These are phyloP conservation scores for Boletus rubescentipes DNA, from an alignment of 768 basidiomycete genomes.

Conservation along the genomic window DNA sequence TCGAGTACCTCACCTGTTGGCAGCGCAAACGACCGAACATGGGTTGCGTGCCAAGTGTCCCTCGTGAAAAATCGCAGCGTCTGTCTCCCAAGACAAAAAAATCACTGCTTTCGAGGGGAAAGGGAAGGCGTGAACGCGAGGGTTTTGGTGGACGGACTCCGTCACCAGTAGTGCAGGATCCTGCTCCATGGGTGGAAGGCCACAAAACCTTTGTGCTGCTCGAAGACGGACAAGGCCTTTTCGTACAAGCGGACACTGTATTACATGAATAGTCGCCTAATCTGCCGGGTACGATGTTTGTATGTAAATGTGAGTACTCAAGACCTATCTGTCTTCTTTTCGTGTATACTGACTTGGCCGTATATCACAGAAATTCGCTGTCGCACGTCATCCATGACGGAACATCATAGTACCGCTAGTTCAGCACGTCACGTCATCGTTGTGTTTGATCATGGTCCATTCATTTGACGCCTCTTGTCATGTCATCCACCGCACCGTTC, in stretches of 20 bases:
- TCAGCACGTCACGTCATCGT: neutral
- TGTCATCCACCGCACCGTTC: neutral
- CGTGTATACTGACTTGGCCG: neutral
- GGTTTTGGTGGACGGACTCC: neutral
- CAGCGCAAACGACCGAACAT: neutral
- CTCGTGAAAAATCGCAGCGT: neutral
- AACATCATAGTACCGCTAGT: neutral
- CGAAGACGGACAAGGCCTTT: conserved; percentile 25
- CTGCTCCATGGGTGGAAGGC: conserved; percentile 30
- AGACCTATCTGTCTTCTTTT: neutral
- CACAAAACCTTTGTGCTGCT: conserved; percentile 26
- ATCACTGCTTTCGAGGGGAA: neutral
- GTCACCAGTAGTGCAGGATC: conserved; percentile 9
- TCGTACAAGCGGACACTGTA: conserved; percentile 7
- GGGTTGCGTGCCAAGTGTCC: conserved; percentile 18
- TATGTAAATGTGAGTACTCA: neutral
- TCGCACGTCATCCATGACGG: neutral
- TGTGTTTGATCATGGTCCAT: neutral
- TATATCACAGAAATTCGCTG: neutral
- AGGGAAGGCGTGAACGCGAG: neutral
- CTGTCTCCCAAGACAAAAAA: neutral
- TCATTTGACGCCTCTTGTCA: neutral
- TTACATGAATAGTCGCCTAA: neutral
- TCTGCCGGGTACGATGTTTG: neutral
- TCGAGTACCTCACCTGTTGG: neutral